Evolutionary conservation across 1,139 yeast species (phyloP), one percentile per base, ranked within the genome.

Genomic region (Debaryomyces nepalensis): DNA sequence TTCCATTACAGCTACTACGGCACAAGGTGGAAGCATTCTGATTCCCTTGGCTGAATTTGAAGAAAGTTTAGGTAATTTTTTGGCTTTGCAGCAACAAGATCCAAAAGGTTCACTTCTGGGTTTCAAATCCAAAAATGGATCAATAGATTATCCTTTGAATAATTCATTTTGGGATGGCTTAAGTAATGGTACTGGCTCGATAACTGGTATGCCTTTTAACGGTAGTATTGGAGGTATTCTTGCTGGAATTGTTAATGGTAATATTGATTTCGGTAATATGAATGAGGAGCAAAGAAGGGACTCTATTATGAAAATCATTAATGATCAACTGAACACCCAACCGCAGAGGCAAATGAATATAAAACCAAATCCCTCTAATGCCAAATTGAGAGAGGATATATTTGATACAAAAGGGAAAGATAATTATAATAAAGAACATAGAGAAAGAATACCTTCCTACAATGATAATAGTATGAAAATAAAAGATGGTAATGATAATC

Each of bases 211-310:
- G 41, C 33, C 31, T 3, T 10, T 41, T 20, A 64, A 55, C 44
- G 74, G 69, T 21, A 66, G 68, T 45, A 47, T 73, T 14, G 61
- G 66, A 12, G 74, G 68, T 32, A 58, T 72, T 7, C 52, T 73
- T 16, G 68, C 72, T 15, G 71, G 71, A 4, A 54, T 70, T 34
- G 61, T 66, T 19, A 71, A 64, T 47, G 73, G 73, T 3, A 67
- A 71, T 32, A 62, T 71, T 26, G 77, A 72, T 48, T 66, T 72
- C 29, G 60, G 58, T 42, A 66, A 64, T 42, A 71, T 73, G 75
- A 70, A 67, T 46, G 58, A 60, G 40, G 74, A 69, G 47, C 75
- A 73, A 51, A 61, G 77, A 39, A 56, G 77, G 42, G 73, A 70
- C 47, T 70, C 76, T 1, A 67, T 73, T 11, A 55, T 72, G 46